Percentiles rank a stretch among this genome's conserved stretches.
Evolutionary conservation across 2,329 filamentous ascomycete species (phyloP).

Genomic region (Sordariomycetes sp.): DNA sequence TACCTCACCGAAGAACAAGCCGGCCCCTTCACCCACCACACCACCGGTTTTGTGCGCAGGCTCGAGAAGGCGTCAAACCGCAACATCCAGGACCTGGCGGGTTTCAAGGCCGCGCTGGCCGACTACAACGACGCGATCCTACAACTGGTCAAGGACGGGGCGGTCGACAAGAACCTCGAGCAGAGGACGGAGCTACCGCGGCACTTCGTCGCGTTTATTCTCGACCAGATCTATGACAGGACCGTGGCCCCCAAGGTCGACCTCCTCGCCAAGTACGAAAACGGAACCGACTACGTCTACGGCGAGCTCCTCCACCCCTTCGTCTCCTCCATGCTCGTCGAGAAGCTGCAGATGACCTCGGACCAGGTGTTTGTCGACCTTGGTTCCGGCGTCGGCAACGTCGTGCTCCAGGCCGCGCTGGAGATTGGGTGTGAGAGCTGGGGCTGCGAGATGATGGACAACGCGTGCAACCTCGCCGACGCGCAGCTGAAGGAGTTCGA

Average conservation of each 20-base stretch:
- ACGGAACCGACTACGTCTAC: slow-evolving; percentile 88
- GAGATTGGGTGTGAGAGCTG: slow-evolving; percentile 91
- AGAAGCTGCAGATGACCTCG: slow-evolving; percentile 66
- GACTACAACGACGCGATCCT: slow-evolving; percentile 69
- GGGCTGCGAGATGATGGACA: slow-evolving; percentile 94
- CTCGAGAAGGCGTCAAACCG: slow-evolving; percentile 65
- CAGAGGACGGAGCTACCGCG: slow-evolving; percentile 58
- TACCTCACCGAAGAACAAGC: slow-evolving; percentile 67
- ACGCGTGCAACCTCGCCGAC: slow-evolving; percentile 72
- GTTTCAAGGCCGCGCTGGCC: slow-evolving; percentile 62
- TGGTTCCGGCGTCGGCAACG: slow-evolving; percentile 92
- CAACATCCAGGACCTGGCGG: slow-evolving; percentile 49
- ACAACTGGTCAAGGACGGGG: slow-evolving; percentile 56
- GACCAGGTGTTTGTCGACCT: slow-evolving; percentile 87
- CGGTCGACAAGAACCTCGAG: slow-evolving; percentile 62
- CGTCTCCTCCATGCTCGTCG: slow-evolving; percentile 68
- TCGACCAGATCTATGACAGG: slow-evolving; percentile 81
- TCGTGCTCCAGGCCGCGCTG: slow-evolving; percentile 85
- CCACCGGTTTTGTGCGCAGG: slow-evolving; percentile 63
- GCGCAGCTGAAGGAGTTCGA: slow-evolving; percentile 74
- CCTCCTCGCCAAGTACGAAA: slow-evolving; percentile 72
- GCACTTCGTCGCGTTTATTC: slow-evolving; percentile 66
- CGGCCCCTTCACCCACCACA: slow-evolving; percentile 58
- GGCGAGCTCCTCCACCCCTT: slow-evolving; percentile 85
- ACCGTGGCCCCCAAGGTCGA: slow-evolving; percentile 87